These are phyloP conservation scores for Teunomyces gatunensis DNA, from an alignment of 805 yeast species.

Conservation along the genomic window DNA sequence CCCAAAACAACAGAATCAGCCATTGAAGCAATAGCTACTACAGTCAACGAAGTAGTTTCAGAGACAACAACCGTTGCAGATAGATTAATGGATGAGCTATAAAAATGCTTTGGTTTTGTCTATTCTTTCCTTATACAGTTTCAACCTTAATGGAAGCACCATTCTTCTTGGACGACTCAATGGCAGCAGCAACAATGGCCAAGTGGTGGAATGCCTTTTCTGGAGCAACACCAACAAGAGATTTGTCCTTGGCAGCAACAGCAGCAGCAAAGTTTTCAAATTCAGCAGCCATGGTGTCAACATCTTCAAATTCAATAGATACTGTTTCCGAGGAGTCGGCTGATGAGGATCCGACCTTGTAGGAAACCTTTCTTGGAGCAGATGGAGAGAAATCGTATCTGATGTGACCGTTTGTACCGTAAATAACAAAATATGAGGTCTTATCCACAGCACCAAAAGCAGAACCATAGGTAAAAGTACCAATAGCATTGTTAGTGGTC, in stretches of 20 bases:
- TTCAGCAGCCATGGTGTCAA: slow-evolving; percentile 43
- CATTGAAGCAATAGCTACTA: not conserved
- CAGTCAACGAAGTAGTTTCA: slow-evolving; percentile 1
- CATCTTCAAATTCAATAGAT: slow-evolving; percentile 42
- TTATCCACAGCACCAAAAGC: slow-evolving; percentile 82
- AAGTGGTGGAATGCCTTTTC: slow-evolving; percentile 86
- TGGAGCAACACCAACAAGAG: slow-evolving; percentile 58
- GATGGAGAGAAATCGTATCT: slow-evolving; percentile 62
- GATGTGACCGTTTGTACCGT: slow-evolving; percentile 78
- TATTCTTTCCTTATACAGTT: not conserved
- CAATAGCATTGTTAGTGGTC: slow-evolving; percentile 62
- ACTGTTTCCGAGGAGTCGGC: slow-evolving; percentile 53
- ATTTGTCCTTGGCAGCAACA: slow-evolving; percentile 60
- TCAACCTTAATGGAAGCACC: slow-evolving; percentile 53
- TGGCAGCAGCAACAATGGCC: slow-evolving; percentile 83
- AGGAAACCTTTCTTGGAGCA: slow-evolving; percentile 33
- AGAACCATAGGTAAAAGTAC: slow-evolving; percentile 85
- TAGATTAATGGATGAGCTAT: slow-evolving; percentile 7
- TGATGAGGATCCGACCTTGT: slow-evolving; percentile 24
- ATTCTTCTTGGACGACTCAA: slow-evolving; percentile 60
- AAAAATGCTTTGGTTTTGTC: not conserved
- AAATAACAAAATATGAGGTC: slow-evolving; percentile 61
- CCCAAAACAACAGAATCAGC: not conserved
- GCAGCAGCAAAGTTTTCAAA: slow-evolving; percentile 54
- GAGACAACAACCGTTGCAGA: slow-evolving; percentile 1